Evolutionary conservation across 2,329 filamentous ascomycete species (phyloP), one percentile per base, ranked within the genome.

Genomic region (Colletotrichum orchidophilum): DNA sequence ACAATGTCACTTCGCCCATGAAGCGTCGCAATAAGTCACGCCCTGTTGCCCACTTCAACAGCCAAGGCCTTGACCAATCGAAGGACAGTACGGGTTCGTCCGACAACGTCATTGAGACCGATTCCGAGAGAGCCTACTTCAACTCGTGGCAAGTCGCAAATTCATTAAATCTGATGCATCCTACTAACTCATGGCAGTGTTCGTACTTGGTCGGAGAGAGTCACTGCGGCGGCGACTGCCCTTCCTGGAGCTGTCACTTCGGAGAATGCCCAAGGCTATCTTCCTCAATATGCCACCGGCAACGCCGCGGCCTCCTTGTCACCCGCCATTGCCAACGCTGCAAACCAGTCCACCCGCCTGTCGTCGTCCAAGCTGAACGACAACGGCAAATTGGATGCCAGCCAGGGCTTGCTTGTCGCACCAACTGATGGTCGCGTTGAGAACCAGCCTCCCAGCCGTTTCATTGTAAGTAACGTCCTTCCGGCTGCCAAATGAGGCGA

Each of bases 221-320:
- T 85, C n/a, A 83, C 86, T 42, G 80, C 86, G 13, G 87, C 85
- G 70, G 84, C 81, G 55, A 80, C 80, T 54, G 84, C 78, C 8
- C 79, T 85, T 54, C 84, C 85, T 12, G 81, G 87, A 60, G 81
- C 86, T 11, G 79, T 90, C 58, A 87, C 87, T 3, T 85, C 87
- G 3, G 86, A 84, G 54, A 89, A 86, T 13, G 87, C 85, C 8
- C 86, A 85, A 31, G 87, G 87, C n/a, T 83, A 86, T 53, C 78
- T 90, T 55, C 87, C 87, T 18, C 85, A 87, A 35, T 88, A 87
- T 66, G 77, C 81, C 11, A 62, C 61, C 29, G 87, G 87, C 21
- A 81, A 88, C 75, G 87, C 87, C 26, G 85, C 86, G 11, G 86
- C 87, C 26, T 87, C 85, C 57, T 79, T 87, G 24, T 79, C 82